Evolutionary conservation across 2,329 filamentous ascomycete genomes (phyloP), one percentile per base, ranked within the genome.

Genomic region (Stemphylium lycopersici): DNA sequence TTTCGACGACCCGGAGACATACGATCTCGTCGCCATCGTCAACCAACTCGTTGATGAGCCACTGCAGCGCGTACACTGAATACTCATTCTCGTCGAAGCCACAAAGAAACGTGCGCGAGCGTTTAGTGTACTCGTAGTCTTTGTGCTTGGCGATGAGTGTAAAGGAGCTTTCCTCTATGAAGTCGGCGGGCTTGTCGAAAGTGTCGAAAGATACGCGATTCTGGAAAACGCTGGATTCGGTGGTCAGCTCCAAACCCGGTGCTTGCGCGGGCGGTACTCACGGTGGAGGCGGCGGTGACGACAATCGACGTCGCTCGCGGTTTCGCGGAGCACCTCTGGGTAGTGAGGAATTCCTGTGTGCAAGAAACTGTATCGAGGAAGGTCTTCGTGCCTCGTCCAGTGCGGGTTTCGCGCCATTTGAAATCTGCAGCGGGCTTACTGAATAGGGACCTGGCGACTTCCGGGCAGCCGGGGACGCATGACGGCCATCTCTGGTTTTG

Each of bases 1-100:
- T 93, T 70, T 96, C 92, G 38, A 96, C 84, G 2, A 96, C 93
- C 47, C 91, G 84, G 43, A 97, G 84, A 75, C 93, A 97, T 7
- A 97, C 90, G 52, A 97, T 88, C 76, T 96, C 91, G 71, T 97
- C 93, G 15, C 93, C 92, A 68, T 96, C 93, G 67, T 96, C 92
- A 36, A 96, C 91, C 51, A 96, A 82, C 76, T 96, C 91, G 67
- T 96, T 91, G 34, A 97, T 85, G 45, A 96, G 82, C 92, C 92
- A 97, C 75, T 96, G 90, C 15, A 97, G 81, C 13, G 93, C 93
- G 76, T 93, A 95, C 59, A 96, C 90, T 6, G 91, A 96, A 75
- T 96, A 96, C 54, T 91, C 85, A 66, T 96, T 92, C 68, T 93
- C 90, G 75, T 96, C 93, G 15, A 93, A 90, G 16, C 93, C 93